Evolutionary conservation across 2,329 filamentous ascomycete species (phyloP).

Genomic region (Dactylellina cionopaga): DNA sequence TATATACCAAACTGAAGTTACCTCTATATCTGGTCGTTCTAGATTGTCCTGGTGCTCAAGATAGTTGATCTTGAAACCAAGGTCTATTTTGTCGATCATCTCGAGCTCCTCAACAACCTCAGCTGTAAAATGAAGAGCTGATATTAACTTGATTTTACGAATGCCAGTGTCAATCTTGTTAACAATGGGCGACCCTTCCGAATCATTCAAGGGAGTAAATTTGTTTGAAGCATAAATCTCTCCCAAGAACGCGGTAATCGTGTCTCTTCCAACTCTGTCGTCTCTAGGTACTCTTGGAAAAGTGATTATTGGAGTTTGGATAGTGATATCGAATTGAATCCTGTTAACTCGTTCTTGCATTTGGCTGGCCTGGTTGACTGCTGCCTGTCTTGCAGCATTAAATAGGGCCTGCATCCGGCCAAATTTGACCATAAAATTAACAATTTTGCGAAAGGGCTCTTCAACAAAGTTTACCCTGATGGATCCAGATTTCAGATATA

Average conservation of each 20-base stretch:
- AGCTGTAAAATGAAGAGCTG: slow-evolving; percentile 80
- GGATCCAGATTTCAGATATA: slow-evolving; percentile 89
- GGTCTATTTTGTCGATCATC: slow-evolving; percentile 95
- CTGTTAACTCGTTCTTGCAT: slow-evolving; percentile 89
- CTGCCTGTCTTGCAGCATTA: slow-evolving; percentile 93
- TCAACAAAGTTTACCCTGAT: slow-evolving; percentile 97
- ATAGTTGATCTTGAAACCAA: slow-evolving; percentile 91
- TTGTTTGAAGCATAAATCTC: slow-evolving; percentile 97
- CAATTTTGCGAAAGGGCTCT: slow-evolving; percentile 96
- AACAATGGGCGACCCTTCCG: slow-evolving; percentile 75
- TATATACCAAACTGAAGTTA: no score
- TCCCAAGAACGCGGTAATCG: slow-evolving; percentile 90
- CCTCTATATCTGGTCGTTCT: slow-evolving; percentile 85
- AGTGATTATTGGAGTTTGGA: slow-evolving; percentile 95
- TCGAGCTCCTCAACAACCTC: slow-evolving; percentile 84
- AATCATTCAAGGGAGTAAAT: slow-evolving; percentile 85
- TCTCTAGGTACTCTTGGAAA: slow-evolving; percentile 72
- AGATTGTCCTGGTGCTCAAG: slow-evolving; percentile 81
- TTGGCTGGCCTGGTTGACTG: slow-evolving; percentile 90
- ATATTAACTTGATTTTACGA: slow-evolving; percentile 88
- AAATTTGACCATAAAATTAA: slow-evolving; percentile 97
- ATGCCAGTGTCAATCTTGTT: slow-evolving; percentile 94
- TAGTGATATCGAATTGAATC: slow-evolving; percentile 90
- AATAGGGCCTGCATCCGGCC: slow-evolving; percentile 99
- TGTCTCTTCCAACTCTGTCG: slow-evolving; percentile 74